Percentiles rank a stretch among this genome's conserved stretches.
These are phyloP conservation scores for Puccinia hordei DNA, from an alignment of 1,284 basidiomycete genomes.

Conservation along the genomic window DNA sequence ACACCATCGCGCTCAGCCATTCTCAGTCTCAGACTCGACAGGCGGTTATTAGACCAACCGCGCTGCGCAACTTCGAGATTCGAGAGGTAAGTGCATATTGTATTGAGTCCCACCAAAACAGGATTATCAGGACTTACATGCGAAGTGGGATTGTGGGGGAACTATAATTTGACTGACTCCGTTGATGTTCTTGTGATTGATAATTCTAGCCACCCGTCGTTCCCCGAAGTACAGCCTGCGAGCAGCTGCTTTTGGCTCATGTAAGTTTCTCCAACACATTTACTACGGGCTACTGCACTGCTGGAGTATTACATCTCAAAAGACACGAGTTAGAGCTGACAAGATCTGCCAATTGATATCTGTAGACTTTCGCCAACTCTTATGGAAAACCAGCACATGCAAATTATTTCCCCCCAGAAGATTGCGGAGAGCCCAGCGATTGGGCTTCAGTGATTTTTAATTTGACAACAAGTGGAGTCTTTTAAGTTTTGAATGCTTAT, in stretches of 20 bases:
- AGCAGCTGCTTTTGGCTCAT: slow-evolving; percentile 26
- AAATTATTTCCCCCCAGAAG: slow-evolving; percentile 14
- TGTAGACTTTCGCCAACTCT: slow-evolving; percentile 42
- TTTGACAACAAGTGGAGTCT: slow-evolving; percentile 30
- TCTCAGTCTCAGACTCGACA: slow-evolving; percentile 24
- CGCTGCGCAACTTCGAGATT: slow-evolving; percentile 46
- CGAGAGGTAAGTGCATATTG: slow-evolving; percentile 19
- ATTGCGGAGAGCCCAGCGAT: slow-evolving; percentile 31
- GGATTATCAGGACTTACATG: neutral
- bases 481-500: neutral
- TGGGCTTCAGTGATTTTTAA: slow-evolving; percentile 50
- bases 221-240: slow-evolving; percentile 26
- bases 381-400: slow-evolving; percentile 38
- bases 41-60: slow-evolving; percentile 16
- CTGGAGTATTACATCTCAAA: neutral
- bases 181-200: neutral
- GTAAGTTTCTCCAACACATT: slow-evolving; percentile 34
- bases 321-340: neutral
- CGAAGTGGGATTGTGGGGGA: too few relatives aligned
- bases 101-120: neutral
- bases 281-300: neutral
- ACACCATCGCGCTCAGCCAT: neutral
- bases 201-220: slow-evolving; percentile 39
- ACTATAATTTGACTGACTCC: neutral
- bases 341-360: slow-evolving; percentile 3